Evolutionary conservation across 345 rosid genomes (phyloP).

Genomic region (Abelmoschus esculentus): DNA sequence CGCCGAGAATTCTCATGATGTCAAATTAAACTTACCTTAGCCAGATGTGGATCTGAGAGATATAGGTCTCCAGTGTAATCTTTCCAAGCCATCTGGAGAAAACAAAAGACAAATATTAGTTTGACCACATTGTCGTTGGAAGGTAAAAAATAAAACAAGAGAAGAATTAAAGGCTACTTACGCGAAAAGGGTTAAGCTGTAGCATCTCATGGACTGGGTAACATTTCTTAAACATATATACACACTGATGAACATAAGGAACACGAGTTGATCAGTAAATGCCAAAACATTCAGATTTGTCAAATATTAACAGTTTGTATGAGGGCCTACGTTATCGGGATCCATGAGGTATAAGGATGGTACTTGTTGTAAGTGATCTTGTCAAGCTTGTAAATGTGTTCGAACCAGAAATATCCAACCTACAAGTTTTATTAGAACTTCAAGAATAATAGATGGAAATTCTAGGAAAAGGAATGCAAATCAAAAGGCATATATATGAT

Average conservation of each 20-base stretch:
- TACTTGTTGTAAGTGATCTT: slow-evolving; percentile 85
- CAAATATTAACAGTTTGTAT: slow-evolving; percentile 12
- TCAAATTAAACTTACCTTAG: slow-evolving; percentile 52
- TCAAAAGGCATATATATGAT: slow-evolving; percentile 14
- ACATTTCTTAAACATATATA: slow-evolving; percentile 87
- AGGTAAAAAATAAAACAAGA: slow-evolving; percentile 9
- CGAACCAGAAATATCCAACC: slow-evolving; percentile 83
- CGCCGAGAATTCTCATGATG: background rate
- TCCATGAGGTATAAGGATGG: slow-evolving; percentile 99
- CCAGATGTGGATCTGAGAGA: slow-evolving; percentile 95
- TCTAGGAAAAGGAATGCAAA: background rate
- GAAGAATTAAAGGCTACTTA: slow-evolving; percentile 31
- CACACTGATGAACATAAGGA: slow-evolving; percentile 46
- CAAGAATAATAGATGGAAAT: slow-evolving; percentile 6
- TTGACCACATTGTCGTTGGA: background rate
- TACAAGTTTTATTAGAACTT: slow-evolving; percentile 25
- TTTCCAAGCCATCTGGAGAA: slow-evolving; percentile 80
- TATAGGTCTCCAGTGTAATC: slow-evolving; percentile 83
- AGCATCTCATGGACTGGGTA: slow-evolving; percentile 77
- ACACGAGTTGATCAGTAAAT: slow-evolving; percentile 3
- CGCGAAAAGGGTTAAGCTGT: slow-evolving; percentile 88
- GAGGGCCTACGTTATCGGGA: slow-evolving; percentile 81
- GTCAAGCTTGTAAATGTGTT: slow-evolving; percentile 89
- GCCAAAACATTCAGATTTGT: background rate
- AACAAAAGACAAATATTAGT: background rate